Evolutionary conservation across 139 green algal genomes (phyloP), one percentile per base, ranked within the genome.

Genomic region (Auxenochlorella pyrenoidosa): DNA sequence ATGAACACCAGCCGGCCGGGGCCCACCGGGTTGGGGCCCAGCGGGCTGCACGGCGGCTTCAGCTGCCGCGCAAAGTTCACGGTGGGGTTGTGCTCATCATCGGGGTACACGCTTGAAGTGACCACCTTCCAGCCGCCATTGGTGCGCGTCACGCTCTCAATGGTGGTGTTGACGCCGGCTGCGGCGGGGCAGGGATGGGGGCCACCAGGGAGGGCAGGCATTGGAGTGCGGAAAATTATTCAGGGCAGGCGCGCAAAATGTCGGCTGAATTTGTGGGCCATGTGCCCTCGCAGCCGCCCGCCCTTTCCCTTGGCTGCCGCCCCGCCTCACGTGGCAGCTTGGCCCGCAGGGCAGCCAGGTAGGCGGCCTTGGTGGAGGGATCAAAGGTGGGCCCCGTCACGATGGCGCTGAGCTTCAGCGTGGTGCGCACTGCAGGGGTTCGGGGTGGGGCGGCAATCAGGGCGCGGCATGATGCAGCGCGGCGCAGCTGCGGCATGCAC

Each of bases 381-480:
- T 84, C 60, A 44, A 68, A 84, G 18, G 26, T 41, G 18, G 16
- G 15, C 8, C 38, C 5, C 6, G 79, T 24, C 12, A 84, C 34
- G 59, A 75, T 60, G 59, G 54, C 79, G 3, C 32, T 70, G 19
- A 84, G 40, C 59, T 40, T 70, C 58, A 84, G 26, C 10, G 36
- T 75, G 24, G 79, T 84, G 54, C 79, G 79, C 58, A 59, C 79
- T 84, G 79, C 79, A 70, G 63, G 63, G 63, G 60, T 68, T 32
- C 8, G 60, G 12, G 60, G 60, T 28, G 16, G 60, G 3, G 60
- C 22, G 19, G 60, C 8, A 68, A 12, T 28, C 21, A 68, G 10
- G 22, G 60, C 60, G 60, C 5, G 60, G 47, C 47, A 10, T 54
- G 47, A 54, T 54, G 47, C 47, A 6, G 10, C 8, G 47, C 47